These are phyloP conservation scores for Dactylellina haptotyla DNA, from an alignment of 2,329 filamentous ascomycete genomes.

Conservation along the genomic window DNA sequence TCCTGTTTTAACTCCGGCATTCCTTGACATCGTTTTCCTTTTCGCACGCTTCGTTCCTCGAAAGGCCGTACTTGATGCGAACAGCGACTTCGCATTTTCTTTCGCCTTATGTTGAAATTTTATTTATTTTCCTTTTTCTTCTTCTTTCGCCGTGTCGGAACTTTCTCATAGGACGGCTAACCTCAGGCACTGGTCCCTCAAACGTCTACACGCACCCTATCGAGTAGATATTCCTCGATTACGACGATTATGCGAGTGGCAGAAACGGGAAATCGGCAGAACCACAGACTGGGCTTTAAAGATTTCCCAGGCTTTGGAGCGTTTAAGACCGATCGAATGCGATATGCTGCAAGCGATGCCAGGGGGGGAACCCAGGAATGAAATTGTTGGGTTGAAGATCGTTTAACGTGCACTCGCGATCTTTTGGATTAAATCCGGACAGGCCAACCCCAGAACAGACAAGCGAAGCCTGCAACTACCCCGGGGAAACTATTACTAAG, in stretches of 20 bases:
- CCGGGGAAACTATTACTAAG: slow-evolving; percentile 4
- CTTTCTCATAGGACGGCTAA: slow-evolving; percentile 16
- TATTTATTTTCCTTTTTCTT: neutral
- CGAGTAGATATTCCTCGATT: slow-evolving; percentile 3
- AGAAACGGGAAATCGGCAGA: neutral
- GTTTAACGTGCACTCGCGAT: slow-evolving; percentile 10
- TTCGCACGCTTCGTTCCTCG: too few species aligned
- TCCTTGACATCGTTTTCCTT: slow-evolving; percentile 5
- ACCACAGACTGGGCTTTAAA: neutral
- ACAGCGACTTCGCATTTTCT: neutral
- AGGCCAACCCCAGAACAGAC: slow-evolving; percentile 25
- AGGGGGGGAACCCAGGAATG: neutral
- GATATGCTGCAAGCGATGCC: neutral
- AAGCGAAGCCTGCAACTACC: slow-evolving; percentile 48
- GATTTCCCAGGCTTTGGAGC: too few species aligned
- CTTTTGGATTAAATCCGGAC: slow-evolving; percentile 21
- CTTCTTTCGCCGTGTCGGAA: slow-evolving; percentile 36
- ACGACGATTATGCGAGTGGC: slow-evolving; percentile 7
- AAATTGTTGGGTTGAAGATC: neutral
- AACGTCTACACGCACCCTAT: too few species aligned
- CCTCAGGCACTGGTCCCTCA: too few species aligned
- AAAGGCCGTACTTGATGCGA: slow-evolving; percentile 1
- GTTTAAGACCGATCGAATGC: neutral
- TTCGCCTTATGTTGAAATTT: neutral
- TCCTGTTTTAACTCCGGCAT: slow-evolving; percentile 19